phyloP scores from a whole-genome alignment of 108 stramenopile species.

The Nitzschia palea region DNA sequence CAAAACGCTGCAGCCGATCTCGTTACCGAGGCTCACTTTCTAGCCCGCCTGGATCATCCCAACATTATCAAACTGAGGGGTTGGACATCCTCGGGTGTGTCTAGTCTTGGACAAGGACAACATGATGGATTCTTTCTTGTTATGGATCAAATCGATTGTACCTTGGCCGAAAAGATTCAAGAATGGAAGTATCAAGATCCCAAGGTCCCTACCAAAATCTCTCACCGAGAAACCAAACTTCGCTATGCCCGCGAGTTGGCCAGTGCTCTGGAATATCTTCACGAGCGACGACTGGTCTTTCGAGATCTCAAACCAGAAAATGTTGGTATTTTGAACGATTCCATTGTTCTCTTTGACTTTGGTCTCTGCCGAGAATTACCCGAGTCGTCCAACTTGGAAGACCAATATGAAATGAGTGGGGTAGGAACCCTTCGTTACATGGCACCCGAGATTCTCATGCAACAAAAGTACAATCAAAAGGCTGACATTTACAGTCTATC shows the following conservation, averaged over 20 bases:
- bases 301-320: slow-evolving; percentile 40
- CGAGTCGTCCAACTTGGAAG: background rate
- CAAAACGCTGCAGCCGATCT: slow-evolving; percentile 54
- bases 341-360: slow-evolving; percentile 34
- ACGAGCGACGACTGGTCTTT: slow-evolving; percentile 18
- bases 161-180: slow-evolving; percentile 41
- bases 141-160: slow-evolving; percentile 44
- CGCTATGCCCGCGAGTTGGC: slow-evolving; percentile 22
- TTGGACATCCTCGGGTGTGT: slow-evolving; percentile 40
- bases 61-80: slow-evolving; percentile 71
- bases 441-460: slow-evolving; percentile 39
- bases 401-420: slow-evolving; percentile 20
- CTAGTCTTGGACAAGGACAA: slow-evolving; percentile 17
- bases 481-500: slow-evolving; percentile 61
- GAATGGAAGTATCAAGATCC: slow-evolving; percentile 42
- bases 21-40: slow-evolving; percentile 64
- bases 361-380: slow-evolving; percentile 29
- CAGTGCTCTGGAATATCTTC: slow-evolving; percentile 35
- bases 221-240: background rate
- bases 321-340: slow-evolving; percentile 31
- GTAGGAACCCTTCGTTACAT: slow-evolving; percentile 37
- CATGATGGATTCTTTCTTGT: slow-evolving; percentile 57
- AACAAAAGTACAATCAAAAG: slow-evolving; percentile 31
- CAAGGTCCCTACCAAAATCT: background rate
- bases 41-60: slow-evolving; percentile 60